Percentiles rank a stretch among this genome's conserved stretches.
Evolutionary conservation across 2,329 filamentous ascomycete species (phyloP).

Genomic region (Cordyceps farinosa): DNA sequence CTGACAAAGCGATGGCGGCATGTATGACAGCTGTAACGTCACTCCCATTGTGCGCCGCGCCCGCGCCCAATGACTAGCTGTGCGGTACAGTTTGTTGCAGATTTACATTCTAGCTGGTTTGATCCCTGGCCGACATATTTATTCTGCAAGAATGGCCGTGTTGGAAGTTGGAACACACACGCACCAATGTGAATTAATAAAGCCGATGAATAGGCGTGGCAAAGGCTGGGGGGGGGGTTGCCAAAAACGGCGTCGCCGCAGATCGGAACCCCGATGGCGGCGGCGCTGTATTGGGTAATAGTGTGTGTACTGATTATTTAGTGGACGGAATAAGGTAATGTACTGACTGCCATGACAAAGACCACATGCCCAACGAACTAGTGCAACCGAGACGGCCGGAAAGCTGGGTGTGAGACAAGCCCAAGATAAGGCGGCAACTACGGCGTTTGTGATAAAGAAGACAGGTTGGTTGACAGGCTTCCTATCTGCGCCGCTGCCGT

Average conservation of each 20-base stretch:
- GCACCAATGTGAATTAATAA: neutral
- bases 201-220: neutral
- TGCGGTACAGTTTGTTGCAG: too few species aligned
- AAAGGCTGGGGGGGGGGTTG: neutral
- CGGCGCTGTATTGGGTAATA: neutral
- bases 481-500: neutral
- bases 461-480: neutral
- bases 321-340: too few species aligned
- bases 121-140: too few species aligned
- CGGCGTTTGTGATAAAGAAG: neutral
- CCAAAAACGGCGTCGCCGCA: conserved; percentile 17
- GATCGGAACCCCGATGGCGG: conserved; percentile 9
- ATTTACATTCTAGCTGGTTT: too few species aligned
- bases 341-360: too few species aligned
- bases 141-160: too few species aligned
- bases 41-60: neutral
- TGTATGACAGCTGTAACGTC: neutral
- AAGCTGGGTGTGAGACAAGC: too few species aligned
- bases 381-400: too few species aligned
- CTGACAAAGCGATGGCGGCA: neutral
- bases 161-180: too few species aligned
- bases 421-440: neutral
- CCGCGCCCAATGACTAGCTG: too few species aligned
- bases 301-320: too few species aligned
- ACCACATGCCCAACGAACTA: too few species aligned